Evolutionary conservation across 257 asterid genomes (phyloP).

Genomic region (Nicotiana knightiana): DNA sequence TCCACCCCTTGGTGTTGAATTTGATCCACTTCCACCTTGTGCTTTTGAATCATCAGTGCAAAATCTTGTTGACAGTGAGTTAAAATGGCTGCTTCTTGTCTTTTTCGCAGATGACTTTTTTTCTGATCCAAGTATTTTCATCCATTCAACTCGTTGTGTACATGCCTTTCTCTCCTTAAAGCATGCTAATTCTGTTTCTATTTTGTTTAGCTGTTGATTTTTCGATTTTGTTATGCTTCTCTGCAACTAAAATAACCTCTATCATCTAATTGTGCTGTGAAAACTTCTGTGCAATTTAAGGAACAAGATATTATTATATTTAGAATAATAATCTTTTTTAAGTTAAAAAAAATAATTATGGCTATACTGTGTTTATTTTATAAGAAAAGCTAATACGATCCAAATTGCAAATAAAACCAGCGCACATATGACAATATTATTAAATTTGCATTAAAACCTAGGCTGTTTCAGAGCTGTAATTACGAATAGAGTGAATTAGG

Average conservation of each 20-base stretch:
- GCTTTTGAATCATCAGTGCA: constrained; percentile 56
- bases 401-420: not conserved
- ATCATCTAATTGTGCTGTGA: not conserved
- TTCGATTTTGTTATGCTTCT: not conserved
- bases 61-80: constrained; percentile 45
- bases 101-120: not conserved
- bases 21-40: constrained; percentile 80
- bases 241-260: not conserved
- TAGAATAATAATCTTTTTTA: not conserved
- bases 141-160: not conserved
- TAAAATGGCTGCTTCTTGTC: constrained; percentile 3
- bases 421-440: not conserved
- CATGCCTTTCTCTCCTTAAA: not conserved
- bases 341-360: not conserved
- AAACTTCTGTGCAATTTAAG: not conserved
- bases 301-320: not conserved
- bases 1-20: constrained; percentile 86
- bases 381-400: not conserved
- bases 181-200: not conserved
- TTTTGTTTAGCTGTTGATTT: not conserved
- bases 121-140: not conserved
- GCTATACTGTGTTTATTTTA: not conserved
- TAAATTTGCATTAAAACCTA: not conserved
- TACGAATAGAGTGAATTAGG: not conserved
- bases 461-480: not conserved